Evolutionary conservation across 192 early-diverging fungal species (phyloP).

Genomic region (Coemansia sp.): DNA sequence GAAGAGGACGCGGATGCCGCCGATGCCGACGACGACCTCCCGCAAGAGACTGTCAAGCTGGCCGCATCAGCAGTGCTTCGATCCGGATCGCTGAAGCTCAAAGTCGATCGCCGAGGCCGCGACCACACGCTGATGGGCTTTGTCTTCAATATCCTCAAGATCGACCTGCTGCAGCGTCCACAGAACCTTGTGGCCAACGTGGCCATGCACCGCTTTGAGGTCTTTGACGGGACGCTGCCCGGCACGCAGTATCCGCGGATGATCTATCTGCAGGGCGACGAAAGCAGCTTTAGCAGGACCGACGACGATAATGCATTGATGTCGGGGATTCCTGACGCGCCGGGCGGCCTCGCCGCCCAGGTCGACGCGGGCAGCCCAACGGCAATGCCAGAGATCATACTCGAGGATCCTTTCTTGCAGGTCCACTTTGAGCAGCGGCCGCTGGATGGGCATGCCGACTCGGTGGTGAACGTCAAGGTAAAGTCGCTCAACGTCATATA

Average conservation of each 20-base stretch:
- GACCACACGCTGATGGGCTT: conserved; percentile 49
- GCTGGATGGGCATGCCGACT: conserved; percentile 82
- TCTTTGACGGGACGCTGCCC: conserved; percentile 49
- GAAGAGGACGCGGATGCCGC: conserved; percentile 56
- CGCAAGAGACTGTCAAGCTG: conserved; percentile 55
- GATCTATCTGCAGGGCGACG: conserved; percentile 46
- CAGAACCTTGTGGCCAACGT: conserved; percentile 39
- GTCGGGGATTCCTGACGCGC: conserved; percentile 18
- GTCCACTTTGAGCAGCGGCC: conserved; percentile 79
- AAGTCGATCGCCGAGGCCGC: conserved; percentile 40
- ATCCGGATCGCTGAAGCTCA: conserved; percentile 76
- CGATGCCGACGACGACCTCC: conserved; percentile 35
- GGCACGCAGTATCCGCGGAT: conserved; percentile 44
- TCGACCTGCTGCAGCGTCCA: conserved; percentile 40
- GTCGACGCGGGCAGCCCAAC: background rate
- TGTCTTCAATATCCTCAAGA: conserved; percentile 32
- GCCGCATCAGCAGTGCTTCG: conserved; percentile 60
- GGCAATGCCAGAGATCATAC: background rate
- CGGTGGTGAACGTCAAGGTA: conserved; percentile 76
- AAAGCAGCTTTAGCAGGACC: background rate
- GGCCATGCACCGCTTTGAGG: conserved; percentile 47
- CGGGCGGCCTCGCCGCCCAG: conserved; percentile 12
- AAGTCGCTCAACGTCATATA: conserved; percentile 86
- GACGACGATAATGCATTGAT: conserved; percentile 5
- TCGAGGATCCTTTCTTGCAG: conserved; percentile 44